These are phyloP conservation scores for Cystobasidium slooffiae DNA, from an alignment of 1,284 basidiomycete genomes.

Conservation along the genomic window DNA sequence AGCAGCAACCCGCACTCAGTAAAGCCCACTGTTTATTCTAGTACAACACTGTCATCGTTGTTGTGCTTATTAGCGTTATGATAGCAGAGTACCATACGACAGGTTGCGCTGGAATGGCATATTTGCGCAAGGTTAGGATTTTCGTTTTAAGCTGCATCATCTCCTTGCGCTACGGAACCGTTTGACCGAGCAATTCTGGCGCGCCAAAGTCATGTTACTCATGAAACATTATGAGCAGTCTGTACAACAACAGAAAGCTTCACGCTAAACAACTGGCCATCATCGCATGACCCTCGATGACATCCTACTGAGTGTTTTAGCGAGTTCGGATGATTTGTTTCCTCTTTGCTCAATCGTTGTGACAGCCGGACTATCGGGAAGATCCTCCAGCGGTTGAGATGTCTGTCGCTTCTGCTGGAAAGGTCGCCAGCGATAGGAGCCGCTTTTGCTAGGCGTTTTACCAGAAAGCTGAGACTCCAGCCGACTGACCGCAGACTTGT, in stretches of 20 bases:
- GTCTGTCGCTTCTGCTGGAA: conserved; percentile 13
- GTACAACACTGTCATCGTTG: neutral
- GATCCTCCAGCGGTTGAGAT: neutral
- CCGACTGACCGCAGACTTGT: neutral
- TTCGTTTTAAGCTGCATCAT: too few relatives aligned
- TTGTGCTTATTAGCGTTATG: neutral
- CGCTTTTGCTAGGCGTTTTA: neutral
- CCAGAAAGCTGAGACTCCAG: conserved; percentile 26
- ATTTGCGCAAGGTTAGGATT: too few relatives aligned
- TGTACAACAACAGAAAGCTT: neutral
- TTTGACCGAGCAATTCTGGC: too few relatives aligned
- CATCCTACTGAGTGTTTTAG: conserved; percentile 32
- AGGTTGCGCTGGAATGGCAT: too few relatives aligned
- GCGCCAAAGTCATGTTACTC: too few relatives aligned
- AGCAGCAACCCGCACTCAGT: conserved; percentile 53
- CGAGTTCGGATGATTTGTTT: conserved; percentile 17
- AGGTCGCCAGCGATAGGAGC: conserved; percentile 32
- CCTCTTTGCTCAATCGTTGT: neutral
- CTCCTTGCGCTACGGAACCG: too few relatives aligned
- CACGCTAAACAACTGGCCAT: neutral
- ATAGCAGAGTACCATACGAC: too few relatives aligned
- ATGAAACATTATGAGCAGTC: too few relatives aligned
- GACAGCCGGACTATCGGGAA: conserved; percentile 36
- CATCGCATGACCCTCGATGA: conserved; percentile 1
- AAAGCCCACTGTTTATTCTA: conserved; percentile 30